phyloP scores from a whole-genome alignment of 192 early-diverging fungal species.

The Oehlia diaphana region DNA sequence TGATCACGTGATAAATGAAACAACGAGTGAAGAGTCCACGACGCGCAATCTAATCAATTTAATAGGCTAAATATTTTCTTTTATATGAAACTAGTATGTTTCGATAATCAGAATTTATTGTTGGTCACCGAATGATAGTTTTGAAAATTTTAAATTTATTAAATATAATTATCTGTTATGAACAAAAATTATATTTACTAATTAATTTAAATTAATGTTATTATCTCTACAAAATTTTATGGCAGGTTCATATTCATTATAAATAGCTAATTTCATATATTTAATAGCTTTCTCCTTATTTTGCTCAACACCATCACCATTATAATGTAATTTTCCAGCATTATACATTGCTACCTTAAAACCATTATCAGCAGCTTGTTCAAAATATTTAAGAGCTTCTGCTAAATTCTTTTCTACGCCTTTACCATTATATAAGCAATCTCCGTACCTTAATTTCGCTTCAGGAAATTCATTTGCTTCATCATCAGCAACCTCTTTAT shows the following conservation, averaged over 20 bases:
- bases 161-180: no score
- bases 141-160: no score
- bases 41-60: no score
- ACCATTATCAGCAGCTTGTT: background rate
- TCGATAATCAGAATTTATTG: no score
- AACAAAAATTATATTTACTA: no score
- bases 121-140: no score
- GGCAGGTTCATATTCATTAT: background rate
- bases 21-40: no score
- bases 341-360: background rate
- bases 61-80: no score
- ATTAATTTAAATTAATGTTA: background rate
- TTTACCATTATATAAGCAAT: background rate
- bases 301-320: background rate
- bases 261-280: background rate
- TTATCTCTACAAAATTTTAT: background rate
- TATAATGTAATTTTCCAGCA: background rate
- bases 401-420: background rate
- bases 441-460: background rate
- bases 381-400: constrained; percentile 3
- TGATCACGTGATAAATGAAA: no score
- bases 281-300: background rate
- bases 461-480: background rate
- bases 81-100: no score
- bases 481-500: constrained; percentile 6